Conservation (phyloP, 2,329 filamentous ascomycete genomes). For the Gnomoniopsis smithogilvyi region DNA sequence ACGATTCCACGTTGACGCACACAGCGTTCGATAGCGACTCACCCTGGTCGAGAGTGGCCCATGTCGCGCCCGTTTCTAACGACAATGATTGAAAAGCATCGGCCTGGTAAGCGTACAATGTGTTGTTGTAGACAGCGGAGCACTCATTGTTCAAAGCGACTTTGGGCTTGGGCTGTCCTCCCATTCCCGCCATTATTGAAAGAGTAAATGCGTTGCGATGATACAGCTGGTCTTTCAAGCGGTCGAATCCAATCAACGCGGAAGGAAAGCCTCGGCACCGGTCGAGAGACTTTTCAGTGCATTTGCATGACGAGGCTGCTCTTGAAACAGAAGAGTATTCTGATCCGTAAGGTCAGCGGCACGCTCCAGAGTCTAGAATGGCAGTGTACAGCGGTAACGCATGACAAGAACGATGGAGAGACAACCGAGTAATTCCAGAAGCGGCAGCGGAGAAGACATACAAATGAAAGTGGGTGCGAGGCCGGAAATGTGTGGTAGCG, state of each 20-base stretch:
- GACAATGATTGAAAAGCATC: constrained; percentile 72
- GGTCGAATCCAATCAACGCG: constrained; percentile 1
- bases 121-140: constrained; percentile 76
- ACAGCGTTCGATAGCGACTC: constrained; percentile 69
- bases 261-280: constrained; percentile 12
- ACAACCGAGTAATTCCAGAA: not conserved
- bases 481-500: too few relatives aligned
- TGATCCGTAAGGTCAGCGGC: not conserved
- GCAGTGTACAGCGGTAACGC: not conserved
- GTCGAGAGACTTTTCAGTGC: constrained; percentile 11
- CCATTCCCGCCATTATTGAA: constrained; percentile 17
- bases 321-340: not conserved
- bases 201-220: not conserved
- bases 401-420: not conserved
- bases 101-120: constrained; percentile 78
- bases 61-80: constrained; percentile 66
- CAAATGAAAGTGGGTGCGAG: not conserved
- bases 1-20: constrained; percentile 70
- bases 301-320: constrained; percentile 16
- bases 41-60: constrained; percentile 64
- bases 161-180: constrained; percentile 56
- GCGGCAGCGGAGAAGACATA: not conserved
- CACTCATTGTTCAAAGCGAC: constrained; percentile 73
- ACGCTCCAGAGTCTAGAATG: not conserved
- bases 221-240: not conserved